A percentile compares a stretch with the other conserved stretches of the same genome.
These are phyloP conservation scores for Pleurostoma richardsiae DNA, from an alignment of 2,329 filamentous ascomycete species.

Conservation along the genomic window DNA sequence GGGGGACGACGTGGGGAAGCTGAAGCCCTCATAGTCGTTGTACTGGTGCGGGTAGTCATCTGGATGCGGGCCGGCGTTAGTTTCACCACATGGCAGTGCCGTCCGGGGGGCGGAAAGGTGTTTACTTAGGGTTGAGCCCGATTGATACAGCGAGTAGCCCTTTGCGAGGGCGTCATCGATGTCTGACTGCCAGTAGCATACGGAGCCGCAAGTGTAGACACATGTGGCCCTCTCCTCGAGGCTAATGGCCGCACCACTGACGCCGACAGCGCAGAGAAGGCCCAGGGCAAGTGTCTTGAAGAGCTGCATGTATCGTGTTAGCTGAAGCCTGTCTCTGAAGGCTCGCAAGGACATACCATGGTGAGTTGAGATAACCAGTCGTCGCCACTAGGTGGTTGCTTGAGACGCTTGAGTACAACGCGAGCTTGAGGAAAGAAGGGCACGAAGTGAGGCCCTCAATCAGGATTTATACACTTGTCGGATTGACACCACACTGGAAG, in stretches of 20 bases:
- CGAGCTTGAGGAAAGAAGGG: no score
- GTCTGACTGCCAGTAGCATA: slow-evolving; percentile 27
- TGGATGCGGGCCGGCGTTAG: no score
- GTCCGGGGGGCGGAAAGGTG: neutral
- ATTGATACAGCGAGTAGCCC: slow-evolving; percentile 23
- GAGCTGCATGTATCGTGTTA: neutral
- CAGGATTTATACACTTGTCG: no score
- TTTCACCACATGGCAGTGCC: slow-evolving; percentile 9
- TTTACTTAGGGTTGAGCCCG: slow-evolving; percentile 18
- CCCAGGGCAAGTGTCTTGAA: neutral
- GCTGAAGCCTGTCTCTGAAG: no score
- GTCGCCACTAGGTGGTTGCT: no score
- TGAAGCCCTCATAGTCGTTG: slow-evolving; percentile 36
- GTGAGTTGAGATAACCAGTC: no score
- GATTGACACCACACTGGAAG: no score
- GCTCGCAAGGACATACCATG: no score
- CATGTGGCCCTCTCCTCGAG: slow-evolving; percentile 15
- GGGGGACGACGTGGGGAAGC: slow-evolving; percentile 28
- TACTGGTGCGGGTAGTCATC: slow-evolving; percentile 37
- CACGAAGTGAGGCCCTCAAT: no score
- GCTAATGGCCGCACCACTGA: slow-evolving; percentile 8
- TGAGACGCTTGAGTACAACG: no score
- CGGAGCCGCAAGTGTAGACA: slow-evolving; percentile 27
- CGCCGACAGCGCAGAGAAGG: neutral
- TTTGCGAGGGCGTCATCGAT: slow-evolving; percentile 26